Evolutionary conservation across 441 rosid genomes (phyloP).

Genomic region (Capsella rubella): DNA sequence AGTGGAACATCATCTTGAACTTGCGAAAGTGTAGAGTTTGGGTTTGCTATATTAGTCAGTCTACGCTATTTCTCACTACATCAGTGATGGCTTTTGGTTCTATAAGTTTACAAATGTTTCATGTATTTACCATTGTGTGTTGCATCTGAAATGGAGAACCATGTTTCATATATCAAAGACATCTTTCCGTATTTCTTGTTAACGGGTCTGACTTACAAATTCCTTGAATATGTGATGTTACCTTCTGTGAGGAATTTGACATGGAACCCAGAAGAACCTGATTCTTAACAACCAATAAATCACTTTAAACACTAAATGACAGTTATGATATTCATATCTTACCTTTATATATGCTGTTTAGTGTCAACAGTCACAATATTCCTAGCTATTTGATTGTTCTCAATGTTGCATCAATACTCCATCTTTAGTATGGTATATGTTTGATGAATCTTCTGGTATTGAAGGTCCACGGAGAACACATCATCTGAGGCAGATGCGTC

Average conservation of each 20-base stretch:
- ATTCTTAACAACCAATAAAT: neutral
- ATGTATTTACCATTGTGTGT: no score
- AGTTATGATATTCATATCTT: neutral
- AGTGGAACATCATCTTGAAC: neutral
- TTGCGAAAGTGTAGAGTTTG: neutral
- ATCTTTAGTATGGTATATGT: neutral
- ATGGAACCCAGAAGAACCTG: neutral
- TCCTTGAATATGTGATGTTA: no score
- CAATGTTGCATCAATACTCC: conserved; percentile 1
- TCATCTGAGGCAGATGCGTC: conserved; percentile 48
- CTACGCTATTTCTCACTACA: no score
- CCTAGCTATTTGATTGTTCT: neutral
- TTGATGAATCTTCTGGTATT: conserved; percentile 21
- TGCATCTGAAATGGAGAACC: no score
- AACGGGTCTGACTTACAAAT: no score
- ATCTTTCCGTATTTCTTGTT: no score
- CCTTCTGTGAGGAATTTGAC: neutral
- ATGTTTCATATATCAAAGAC: no score
- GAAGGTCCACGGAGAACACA: conserved; percentile 47
- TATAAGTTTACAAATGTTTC: no score
- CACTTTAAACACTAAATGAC: neutral
- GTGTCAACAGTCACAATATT: neutral
- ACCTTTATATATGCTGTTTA: neutral
- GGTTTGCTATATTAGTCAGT: no score
- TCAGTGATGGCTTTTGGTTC: no score